These are phyloP conservation scores for Guadua angustifolia DNA, from an alignment of 176 grass and related monocot species.

Conservation along the genomic window DNA sequence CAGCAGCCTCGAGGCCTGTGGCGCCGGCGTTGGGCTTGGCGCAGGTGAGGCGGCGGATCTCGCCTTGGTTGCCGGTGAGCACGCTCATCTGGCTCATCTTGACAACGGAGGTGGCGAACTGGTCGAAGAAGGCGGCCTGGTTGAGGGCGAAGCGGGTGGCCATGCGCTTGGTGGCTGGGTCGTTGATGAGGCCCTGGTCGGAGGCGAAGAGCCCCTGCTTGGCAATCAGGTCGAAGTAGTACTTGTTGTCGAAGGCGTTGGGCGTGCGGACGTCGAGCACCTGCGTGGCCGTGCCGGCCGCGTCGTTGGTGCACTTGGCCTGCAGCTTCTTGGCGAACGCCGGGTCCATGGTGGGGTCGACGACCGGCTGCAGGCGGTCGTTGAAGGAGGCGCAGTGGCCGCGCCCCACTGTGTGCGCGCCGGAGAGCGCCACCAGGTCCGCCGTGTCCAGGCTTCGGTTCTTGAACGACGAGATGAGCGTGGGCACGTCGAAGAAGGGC, in stretches of 20 bases:
- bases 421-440: constrained; percentile 67
- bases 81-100: constrained; percentile 57
- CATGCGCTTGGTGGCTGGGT: constrained; percentile 32
- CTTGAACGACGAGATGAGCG: constrained; percentile 20
- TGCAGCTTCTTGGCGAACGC: constrained; percentile 7
- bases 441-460: constrained; percentile 17
- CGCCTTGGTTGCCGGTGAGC: constrained; percentile 46
- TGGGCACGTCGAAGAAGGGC: background rate
- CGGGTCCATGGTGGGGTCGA: constrained; percentile 34
- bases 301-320: constrained; percentile 34
- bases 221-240: constrained; percentile 53
- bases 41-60: constrained; percentile 48
- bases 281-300: background rate
- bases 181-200: constrained; percentile 46
- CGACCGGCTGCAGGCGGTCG: constrained; percentile 28
- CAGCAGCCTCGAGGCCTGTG: background rate
- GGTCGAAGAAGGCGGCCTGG: constrained; percentile 49
- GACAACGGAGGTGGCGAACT: constrained; percentile 50
- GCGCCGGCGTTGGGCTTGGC: background rate
- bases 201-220: constrained; percentile 50
- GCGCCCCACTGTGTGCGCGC: constrained; percentile 62
- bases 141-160: constrained; percentile 42
- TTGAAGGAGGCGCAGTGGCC: constrained; percentile 50
- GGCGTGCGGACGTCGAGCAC: constrained; percentile 44
- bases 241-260: constrained; percentile 62